Evolutionary conservation across 129 eudicot genomes (phyloP).

Genomic region (Tagetes patula): DNA sequence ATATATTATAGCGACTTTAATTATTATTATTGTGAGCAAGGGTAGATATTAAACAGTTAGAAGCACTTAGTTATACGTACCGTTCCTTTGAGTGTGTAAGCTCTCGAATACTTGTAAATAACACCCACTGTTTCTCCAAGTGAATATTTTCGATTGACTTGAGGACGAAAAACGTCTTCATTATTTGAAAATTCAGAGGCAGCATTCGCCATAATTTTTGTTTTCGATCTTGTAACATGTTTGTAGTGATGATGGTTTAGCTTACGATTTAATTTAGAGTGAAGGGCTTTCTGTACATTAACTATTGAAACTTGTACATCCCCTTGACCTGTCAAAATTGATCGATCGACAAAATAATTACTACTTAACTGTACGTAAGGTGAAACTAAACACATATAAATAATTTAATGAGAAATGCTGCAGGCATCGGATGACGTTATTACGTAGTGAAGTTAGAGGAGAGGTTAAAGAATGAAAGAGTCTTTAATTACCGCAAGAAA

Average conservation of each 20-base stretch:
- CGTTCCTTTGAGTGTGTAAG: constrained; percentile 37
- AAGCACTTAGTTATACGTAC: not conserved
- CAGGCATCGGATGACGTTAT: no score
- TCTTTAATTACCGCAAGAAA: constrained; percentile 20
- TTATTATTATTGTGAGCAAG: no score
- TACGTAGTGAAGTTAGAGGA: no score
- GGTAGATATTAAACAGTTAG: not conserved
- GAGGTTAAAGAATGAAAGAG: no score
- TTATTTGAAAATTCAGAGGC: constrained; percentile 22
- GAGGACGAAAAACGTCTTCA: not conserved
- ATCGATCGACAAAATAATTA: no score
- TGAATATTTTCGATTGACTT: constrained; percentile 10
- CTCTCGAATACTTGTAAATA: constrained; percentile 34
- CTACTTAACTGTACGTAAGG: no score
- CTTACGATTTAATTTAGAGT: not conserved
- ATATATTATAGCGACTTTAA: not conserved
- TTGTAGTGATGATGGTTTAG: not conserved
- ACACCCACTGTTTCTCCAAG: constrained; percentile 20
- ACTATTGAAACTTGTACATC: constrained; percentile 19
- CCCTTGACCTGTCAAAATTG: constrained; percentile 1
- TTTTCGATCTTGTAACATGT: not conserved
- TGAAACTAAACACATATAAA: no score
- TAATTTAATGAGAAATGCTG: no score
- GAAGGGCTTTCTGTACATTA: constrained; percentile 11
- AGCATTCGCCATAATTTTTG: not conserved